phyloP scores from a whole-genome alignment of 2,329 filamentous ascomycete species.

The Shiraia bambusicola region DNA sequence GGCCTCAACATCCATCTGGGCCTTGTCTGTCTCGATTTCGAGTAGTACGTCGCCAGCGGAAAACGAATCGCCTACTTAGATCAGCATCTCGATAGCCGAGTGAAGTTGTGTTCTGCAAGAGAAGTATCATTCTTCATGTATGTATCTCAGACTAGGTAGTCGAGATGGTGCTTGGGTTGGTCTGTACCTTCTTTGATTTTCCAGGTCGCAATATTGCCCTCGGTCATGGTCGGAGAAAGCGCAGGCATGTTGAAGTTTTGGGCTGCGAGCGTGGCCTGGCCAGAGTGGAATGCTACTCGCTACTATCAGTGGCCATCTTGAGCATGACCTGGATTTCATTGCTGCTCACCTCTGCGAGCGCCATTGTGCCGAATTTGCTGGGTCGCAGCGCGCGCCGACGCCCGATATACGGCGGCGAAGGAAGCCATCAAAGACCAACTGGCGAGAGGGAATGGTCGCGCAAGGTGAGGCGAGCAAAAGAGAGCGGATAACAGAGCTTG shows the following conservation, averaged over 20 bases:
- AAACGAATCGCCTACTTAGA: conserved; percentile 65
- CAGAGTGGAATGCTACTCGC: conserved; percentile 63
- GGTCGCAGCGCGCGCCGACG: conserved; percentile 61
- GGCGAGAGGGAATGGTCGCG: conserved; percentile 19
- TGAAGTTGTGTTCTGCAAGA: background rate
- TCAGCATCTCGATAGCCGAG: conserved; percentile 15
- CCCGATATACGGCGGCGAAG: conserved; percentile 63
- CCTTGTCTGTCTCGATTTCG: conserved; percentile 93
- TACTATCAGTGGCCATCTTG: conserved; percentile 20
- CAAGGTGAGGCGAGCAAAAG: conserved; percentile 14
- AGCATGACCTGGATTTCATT: conserved; percentile 12
- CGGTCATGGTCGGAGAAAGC: conserved; percentile 89
- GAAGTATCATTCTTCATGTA: background rate
- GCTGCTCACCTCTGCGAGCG: conserved; percentile 59
- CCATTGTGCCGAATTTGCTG: conserved; percentile 56
- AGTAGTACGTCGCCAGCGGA: conserved; percentile 81
- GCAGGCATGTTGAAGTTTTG: conserved; percentile 92
- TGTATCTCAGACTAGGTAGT: background rate
- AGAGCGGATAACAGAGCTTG: conserved; percentile 17
- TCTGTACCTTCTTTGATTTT: conserved; percentile 73
- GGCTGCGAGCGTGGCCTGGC: conserved; percentile 66
- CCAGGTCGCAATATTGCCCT: conserved; percentile 85
- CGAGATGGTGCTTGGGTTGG: background rate
- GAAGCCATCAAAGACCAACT: conserved; percentile 60
- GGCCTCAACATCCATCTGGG: conserved; percentile 91